Evolutionary conservation across 2,329 filamentous ascomycete species (phyloP), one percentile per base, ranked within the genome.

Genomic region (Paraphaeosphaeria minitans): DNA sequence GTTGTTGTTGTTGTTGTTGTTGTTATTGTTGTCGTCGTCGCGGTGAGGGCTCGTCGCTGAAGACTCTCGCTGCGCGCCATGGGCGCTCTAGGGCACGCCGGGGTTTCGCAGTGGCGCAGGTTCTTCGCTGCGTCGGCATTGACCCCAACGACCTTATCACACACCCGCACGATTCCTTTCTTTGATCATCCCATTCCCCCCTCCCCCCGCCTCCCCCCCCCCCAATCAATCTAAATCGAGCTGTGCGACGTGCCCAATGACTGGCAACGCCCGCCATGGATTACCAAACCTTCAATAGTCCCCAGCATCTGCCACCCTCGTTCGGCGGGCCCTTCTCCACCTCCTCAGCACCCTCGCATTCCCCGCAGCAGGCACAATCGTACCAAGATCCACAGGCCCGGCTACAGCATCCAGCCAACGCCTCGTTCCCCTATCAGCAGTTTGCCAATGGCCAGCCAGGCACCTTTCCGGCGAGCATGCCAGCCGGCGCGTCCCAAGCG

Each of bases 161-260:
- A 64, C 65, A 66, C 63, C 63, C 65, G 66, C 69, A 70, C 70
- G 68, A 71, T 65, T 67, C 67, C 63, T 67, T 63, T 63, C 64
- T 66, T 61, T 65, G 65, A 69, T 68, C 69, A 66, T 63, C 65
- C 62, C 56, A 57, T 60, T 65, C 67, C 69, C 69, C 71, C 69
- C 66, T 66, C 69, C 69, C 71, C 69, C n/a, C n/a, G n/a, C n/a
- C n/a, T n/a, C n/a, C n/a, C n/a, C n/a, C n/a, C 66, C 67, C 69
- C 69, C 71, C 69, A 66, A 72, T 69, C 74, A 75, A 75, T 75
- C 70, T 73, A 74, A 74, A 66, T 65, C 67, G 61, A 66, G 68
- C 66, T 74, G 73, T 76, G 70, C 74, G 64, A 77, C 72, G 67
- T 67, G 61, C 69, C 73, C 74, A 73, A 75, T 76, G 73, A 74